Evolutionary conservation across 352 stramenopile species (phyloP).

Genomic region (Halophytophthora batemanensis): DNA sequence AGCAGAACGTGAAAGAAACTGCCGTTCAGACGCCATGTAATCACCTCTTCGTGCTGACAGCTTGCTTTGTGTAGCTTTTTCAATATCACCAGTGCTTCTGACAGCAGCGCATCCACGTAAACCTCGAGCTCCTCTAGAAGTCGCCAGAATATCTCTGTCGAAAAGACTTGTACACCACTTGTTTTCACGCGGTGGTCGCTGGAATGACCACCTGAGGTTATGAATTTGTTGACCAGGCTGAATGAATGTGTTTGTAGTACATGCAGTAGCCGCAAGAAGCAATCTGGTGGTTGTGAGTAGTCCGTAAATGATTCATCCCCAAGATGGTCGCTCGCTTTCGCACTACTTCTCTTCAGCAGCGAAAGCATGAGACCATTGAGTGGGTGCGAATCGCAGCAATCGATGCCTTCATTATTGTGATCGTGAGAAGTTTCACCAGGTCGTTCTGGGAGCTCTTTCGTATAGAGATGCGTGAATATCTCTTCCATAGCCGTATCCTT

Average conservation of each 20-base stretch:
- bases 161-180: background rate
- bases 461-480: slow-evolving; percentile 18
- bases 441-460: slow-evolving; percentile 2
- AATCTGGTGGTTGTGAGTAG: slow-evolving; percentile 17
- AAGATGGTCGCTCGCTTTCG: slow-evolving; percentile 17
- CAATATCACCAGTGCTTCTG: slow-evolving; percentile 31
- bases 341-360: slow-evolving; percentile 21
- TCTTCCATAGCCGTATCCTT: slow-evolving; percentile 27
- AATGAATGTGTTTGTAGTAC: slow-evolving; percentile 44
- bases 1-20: slow-evolving; percentile 50
- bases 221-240: slow-evolving; percentile 21
- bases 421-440: background rate
- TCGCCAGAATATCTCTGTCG: slow-evolving; percentile 4
- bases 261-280: slow-evolving; percentile 32
- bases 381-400: slow-evolving; percentile 5
- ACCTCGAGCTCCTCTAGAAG: slow-evolving; percentile 26
- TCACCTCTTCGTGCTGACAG: slow-evolving; percentile 55
- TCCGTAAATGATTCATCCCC: slow-evolving; percentile 15
- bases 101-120: slow-evolving; percentile 41
- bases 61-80: slow-evolving; percentile 48
- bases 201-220: background rate
- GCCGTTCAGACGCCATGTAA: slow-evolving; percentile 41
- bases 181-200: background rate
- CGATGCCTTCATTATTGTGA: slow-evolving; percentile 1
- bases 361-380: slow-evolving; percentile 22